These are phyloP conservation scores for Blastobotrys muscicola DNA, from an alignment of 805 yeast genomes.

Conservation along the genomic window DNA sequence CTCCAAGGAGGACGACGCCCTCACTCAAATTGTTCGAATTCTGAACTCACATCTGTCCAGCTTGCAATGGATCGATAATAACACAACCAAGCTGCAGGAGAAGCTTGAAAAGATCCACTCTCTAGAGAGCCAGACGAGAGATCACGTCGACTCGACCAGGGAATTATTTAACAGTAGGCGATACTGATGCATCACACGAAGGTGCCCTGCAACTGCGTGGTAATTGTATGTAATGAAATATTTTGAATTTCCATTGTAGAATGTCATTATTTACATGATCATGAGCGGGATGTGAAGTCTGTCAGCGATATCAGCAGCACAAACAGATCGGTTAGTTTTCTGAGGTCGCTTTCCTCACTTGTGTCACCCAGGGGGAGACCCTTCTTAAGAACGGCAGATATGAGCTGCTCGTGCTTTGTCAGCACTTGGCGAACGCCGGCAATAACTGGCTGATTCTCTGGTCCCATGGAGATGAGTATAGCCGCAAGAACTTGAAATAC, in stretches of 20 bases:
- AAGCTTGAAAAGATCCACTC: conserved; percentile 40
- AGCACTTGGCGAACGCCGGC: conserved; percentile 44
- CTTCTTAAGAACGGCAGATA: conserved; percentile 54
- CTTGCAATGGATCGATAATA: conserved; percentile 73
- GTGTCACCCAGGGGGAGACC: conserved; percentile 30
- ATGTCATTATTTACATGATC: not conserved
- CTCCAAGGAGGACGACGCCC: conserved; percentile 38
- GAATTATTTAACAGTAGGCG: too few species aligned
- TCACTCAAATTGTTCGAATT: conserved; percentile 54
- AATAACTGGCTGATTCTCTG: conserved; percentile 54
- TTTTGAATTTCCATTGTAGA: too few species aligned
- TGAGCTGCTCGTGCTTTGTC: conserved; percentile 42
- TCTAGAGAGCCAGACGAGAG: conserved; percentile 11
- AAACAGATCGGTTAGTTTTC: conserved; percentile 46
- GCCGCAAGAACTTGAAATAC: conserved; percentile 64
- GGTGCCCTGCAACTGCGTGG: too few species aligned
- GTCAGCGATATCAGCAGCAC: conserved; percentile 46
- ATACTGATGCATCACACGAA: too few species aligned
- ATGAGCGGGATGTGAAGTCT: conserved; percentile 13
- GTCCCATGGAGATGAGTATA: conserved; percentile 64
- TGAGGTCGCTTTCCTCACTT: conserved; percentile 27
- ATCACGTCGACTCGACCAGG: not conserved
- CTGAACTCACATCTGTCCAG: conserved; percentile 86
- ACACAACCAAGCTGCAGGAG: conserved; percentile 57
- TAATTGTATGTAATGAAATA: too few species aligned